Evolutionary conservation across 257 asterid species (phyloP).

Genomic region (Petunia axillaris): DNA sequence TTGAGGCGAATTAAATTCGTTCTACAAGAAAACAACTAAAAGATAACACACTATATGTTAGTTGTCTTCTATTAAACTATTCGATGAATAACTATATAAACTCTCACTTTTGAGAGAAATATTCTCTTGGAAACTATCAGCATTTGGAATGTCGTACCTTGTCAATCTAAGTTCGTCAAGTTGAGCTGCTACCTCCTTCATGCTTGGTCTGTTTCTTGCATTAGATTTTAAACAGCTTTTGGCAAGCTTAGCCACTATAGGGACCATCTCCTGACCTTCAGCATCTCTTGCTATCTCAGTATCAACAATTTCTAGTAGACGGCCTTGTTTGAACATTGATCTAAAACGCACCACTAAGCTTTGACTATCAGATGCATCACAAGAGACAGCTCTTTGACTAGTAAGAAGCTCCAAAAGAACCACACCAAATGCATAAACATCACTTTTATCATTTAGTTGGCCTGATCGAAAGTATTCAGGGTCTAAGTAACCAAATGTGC

Average conservation of each 20-base stretch:
- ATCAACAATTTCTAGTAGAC: conserved; percentile 32
- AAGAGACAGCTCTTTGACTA: conserved; percentile 37
- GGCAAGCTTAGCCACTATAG: conserved; percentile 29
- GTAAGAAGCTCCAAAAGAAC: conserved; percentile 35
- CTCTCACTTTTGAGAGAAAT: too few relatives aligned
- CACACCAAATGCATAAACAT: too few relatives aligned
- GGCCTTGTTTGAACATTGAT: conserved; percentile 23
- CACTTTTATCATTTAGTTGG: too few relatives aligned
- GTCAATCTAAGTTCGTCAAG: conserved; percentile 31
- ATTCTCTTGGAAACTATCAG: too few relatives aligned
- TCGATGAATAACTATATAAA: too few relatives aligned
- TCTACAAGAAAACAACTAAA: too few relatives aligned
- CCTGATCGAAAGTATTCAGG: too few relatives aligned
- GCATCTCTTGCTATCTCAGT: background rate
- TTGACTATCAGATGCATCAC: background rate
- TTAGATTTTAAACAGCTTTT: conserved; percentile 31
- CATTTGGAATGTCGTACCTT: too few relatives aligned
- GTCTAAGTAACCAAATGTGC: too few relatives aligned
- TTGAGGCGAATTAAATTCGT: too few relatives aligned
- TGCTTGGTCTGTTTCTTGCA: conserved; percentile 39
- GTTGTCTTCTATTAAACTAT: too few relatives aligned
- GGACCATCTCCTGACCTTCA: background rate
- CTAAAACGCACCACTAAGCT: conserved; percentile 40
- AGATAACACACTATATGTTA: too few relatives aligned
- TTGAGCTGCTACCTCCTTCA: conserved; percentile 45